Evolutionary conservation across 768 basidiomycete genomes (phyloP), one percentile per base, ranked within the genome.

Genomic region (Boletus vermiculosoides): DNA sequence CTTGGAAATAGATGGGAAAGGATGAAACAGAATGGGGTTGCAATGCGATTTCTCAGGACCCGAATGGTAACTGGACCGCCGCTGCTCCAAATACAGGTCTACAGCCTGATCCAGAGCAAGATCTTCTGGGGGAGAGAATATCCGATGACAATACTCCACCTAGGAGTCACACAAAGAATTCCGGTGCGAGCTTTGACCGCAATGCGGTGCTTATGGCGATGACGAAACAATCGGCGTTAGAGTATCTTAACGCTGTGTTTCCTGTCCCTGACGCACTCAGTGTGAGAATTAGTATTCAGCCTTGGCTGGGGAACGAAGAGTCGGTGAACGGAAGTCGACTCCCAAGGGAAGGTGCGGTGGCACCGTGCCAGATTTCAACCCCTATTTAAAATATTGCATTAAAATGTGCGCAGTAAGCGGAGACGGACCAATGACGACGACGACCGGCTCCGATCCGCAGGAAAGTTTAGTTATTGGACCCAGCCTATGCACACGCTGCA

Each of bases 371-470:
- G 31, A 58, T 31, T 44, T 37, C n/a, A 2, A 16, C 47, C 47
- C 46, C 31, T 33, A 33, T 34, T 16, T 15, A 22, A 49, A 15
- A 5, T 2, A 7, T 20, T 34, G 13, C 22, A 10, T 10, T 10
- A 34, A n/a, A n/a, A 10, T 16, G 20, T 34, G 20, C 33, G 20
- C 23, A 37, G 22, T 18, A 48, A 49, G 50, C 25, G 25, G 30
- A 37, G 7, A 40, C 39, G n/a, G 39, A 40, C 39, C 39, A 20
- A 40, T 40, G 39, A 20, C 9, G n/a, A n/a, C 39, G 22, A 39
- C 15, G 42, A n/a, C 49, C 57, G 52, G 46, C 34, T 46, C 63
- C 45, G 60, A 56, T 39, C 13, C n/a, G 51, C 47, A 52, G 50
- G 44, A 63, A 55, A 40, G 56, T 56, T 60, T 45, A 50, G 42